Base-by-base conservation (phyloP, 108 stramenopile genomes). In the Pelagomonas calceolata region DNA sequence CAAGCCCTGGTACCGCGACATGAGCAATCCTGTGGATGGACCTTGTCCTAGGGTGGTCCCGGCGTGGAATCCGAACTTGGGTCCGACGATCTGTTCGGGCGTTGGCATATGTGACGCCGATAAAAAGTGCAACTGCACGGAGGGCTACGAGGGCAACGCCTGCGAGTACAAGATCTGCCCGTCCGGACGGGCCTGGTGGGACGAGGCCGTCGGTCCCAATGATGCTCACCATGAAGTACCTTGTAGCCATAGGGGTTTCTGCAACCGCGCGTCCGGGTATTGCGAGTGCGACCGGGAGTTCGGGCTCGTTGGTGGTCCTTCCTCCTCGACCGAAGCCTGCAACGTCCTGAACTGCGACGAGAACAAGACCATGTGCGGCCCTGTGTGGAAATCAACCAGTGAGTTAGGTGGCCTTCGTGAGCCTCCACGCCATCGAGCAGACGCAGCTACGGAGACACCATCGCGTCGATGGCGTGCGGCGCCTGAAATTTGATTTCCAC, bases 141-240 rank as follows among this genome's bases (percentile, higher is more conserved):
- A 18, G 32, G 70, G 70, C 34, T 71, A 65, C 70, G 70, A 71
- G 70, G 70, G 70, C 70, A 30, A 35, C 21, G 70, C 70, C 29
- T 60, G 51, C 51, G 51, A 60, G 51, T 60, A 26, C 51, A 60
- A 60, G 26, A 51, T 64, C 21, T 85, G 85, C 74, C 77, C 83
- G 4, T 72, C 36, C 30, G 85, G 79, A 12, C 77, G 65, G 35
- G 79, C 82, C 26, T 85, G 85, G 85, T 68, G 79, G 35, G 83
- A 78, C 36, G 66, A 79, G 31, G 73, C 81, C 44, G 69, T 68
- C 31, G 51, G 26, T 3, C 33, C 51, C 66, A n/a, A 78, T 43
- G 39, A 37, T 33, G 78, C 83, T 16, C 81, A 82, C 63, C 67
- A 66, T 33, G 66, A 65, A 15, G 76, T 75, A 10, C 67, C 79